A percentile compares a stretch with the other conserved stretches of the same genome.
Evolutionary conservation across 2,329 filamentous ascomycete genomes (phyloP).

Genomic region (Paraphaeosphaeria minitans): DNA sequence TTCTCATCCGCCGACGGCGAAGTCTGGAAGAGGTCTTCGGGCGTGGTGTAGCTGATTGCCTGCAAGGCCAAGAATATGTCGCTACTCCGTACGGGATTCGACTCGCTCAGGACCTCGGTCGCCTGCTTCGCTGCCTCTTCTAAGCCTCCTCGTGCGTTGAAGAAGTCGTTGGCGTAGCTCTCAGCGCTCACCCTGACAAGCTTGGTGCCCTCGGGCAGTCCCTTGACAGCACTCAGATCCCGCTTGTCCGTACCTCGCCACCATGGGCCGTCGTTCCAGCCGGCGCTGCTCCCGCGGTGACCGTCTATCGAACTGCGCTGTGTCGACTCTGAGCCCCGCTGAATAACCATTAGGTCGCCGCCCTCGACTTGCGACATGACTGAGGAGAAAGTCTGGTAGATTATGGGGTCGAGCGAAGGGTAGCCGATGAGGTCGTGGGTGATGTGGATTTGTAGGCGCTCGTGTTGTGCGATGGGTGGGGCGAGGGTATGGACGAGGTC

Average conservation of each 20-base stretch:
- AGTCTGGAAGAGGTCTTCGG: conserved; percentile 70
- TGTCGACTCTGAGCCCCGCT: conserved; percentile 85
- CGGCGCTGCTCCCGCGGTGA: conserved; percentile 62
- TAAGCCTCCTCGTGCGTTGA: conserved; percentile 75
- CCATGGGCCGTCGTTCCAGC: conserved; percentile 96
- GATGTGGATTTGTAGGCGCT: conserved; percentile 95
- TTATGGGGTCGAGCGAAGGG: conserved; percentile 88
- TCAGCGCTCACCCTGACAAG: conserved; percentile 89
- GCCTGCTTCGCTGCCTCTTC: conserved; percentile 80
- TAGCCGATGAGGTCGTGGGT: conserved; percentile 96
- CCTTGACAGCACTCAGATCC: conserved; percentile 78
- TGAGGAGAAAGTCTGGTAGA: conserved; percentile 88
- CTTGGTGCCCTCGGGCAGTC: conserved; percentile 85
- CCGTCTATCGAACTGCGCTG: conserved; percentile 67
- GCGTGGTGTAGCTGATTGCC: conserved; percentile 71
- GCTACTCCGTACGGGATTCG: conserved; percentile 87
- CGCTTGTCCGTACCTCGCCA: conserved; percentile 78
- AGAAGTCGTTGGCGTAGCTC: conserved; percentile 84
- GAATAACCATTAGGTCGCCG: conserved; percentile 90
- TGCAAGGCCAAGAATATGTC: conserved; percentile 97
- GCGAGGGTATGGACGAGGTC: conserved; percentile 94
- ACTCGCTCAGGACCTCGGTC: conserved; percentile 77
- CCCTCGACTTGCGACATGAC: conserved; percentile 99
- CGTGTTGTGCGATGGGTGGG: conserved; percentile 94
- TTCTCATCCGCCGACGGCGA: conserved; percentile 60